Conservation (phyloP, 176 grass and related monocot genomes). For the Aegilops speltoides region DNA sequence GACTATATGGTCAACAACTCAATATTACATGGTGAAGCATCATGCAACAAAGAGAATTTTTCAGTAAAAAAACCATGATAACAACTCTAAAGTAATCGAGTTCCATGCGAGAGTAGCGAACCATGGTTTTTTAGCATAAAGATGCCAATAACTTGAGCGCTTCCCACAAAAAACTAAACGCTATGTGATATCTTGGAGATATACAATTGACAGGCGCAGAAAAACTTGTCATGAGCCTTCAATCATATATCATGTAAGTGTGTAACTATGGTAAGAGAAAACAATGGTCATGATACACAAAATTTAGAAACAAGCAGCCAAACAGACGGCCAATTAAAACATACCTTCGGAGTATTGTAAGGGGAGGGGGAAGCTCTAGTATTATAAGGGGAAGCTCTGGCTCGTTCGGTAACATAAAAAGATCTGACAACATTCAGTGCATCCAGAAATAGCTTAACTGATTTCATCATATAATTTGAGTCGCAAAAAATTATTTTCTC, state of each 20-base stretch:
- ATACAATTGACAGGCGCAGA: neutral
- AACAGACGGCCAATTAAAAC: slow-evolving; percentile 1
- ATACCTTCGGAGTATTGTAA: slow-evolving; percentile 70
- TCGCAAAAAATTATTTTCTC: slow-evolving; percentile 81
- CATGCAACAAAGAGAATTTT: neutral
- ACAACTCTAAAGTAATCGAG: neutral
- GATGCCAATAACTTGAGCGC: neutral
- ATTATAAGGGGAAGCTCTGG: slow-evolving; percentile 46
- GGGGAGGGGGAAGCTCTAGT: slow-evolving; percentile 19
- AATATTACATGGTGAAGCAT: neutral
- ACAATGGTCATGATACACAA: neutral
- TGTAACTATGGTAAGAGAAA: neutral
- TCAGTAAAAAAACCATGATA: neutral
- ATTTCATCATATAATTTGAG: slow-evolving; percentile 75
- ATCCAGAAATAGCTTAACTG: slow-evolving; percentile 82
- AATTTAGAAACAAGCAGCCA: slow-evolving; percentile 16
- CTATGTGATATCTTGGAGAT: slow-evolving; percentile 9
- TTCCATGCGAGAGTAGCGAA: neutral
- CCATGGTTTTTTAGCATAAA: neutral
- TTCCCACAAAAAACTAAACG: neutral
- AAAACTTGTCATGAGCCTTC: neutral
- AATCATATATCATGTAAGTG: slow-evolving; percentile 13
- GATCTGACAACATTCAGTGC: slow-evolving; percentile 79
- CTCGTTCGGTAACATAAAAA: slow-evolving; percentile 68
- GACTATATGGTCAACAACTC: neutral